phyloP scores from a whole-genome alignment of 2,329 filamentous ascomycete genomes.

The Amauroascus niger region DNA sequence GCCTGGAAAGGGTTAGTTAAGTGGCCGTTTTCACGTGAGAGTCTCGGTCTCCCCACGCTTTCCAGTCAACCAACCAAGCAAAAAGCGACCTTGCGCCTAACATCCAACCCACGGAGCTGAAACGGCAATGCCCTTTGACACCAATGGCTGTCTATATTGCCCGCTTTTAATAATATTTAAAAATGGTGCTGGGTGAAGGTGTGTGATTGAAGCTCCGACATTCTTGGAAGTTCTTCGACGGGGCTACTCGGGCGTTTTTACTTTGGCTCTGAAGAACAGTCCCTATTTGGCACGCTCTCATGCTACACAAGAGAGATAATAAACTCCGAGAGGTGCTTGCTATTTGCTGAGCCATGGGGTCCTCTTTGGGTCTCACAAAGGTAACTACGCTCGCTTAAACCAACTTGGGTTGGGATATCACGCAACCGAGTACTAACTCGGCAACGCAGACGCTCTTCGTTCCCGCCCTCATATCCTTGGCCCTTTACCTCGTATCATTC shows the following conservation, averaged over 20 bases:
- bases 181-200: neutral
- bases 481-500: conserved; percentile 56
- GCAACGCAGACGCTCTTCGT: conserved; percentile 54
- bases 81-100: neutral
- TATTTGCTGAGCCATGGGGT: conserved; percentile 10
- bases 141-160: neutral
- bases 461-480: conserved; percentile 60
- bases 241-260: too few species aligned
- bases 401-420: neutral
- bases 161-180: neutral
- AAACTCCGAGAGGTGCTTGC: neutral
- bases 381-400: conserved; percentile 1
- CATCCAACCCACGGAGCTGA: neutral
- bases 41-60: too few species aligned
- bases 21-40: conserved; percentile 1
- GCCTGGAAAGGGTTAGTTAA: conserved; percentile 7
- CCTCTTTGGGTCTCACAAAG: conserved; percentile 10
- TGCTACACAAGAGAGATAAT: neutral
- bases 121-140: neutral
- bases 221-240: neutral
- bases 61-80: neutral
- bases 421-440: conserved; percentile 14
- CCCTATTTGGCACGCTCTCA: neutral
- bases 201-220: neutral
- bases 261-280: neutral